Base-by-base conservation (phyloP, 192 early-diverging fungal species). In the Geranomyces variabilis region DNA sequence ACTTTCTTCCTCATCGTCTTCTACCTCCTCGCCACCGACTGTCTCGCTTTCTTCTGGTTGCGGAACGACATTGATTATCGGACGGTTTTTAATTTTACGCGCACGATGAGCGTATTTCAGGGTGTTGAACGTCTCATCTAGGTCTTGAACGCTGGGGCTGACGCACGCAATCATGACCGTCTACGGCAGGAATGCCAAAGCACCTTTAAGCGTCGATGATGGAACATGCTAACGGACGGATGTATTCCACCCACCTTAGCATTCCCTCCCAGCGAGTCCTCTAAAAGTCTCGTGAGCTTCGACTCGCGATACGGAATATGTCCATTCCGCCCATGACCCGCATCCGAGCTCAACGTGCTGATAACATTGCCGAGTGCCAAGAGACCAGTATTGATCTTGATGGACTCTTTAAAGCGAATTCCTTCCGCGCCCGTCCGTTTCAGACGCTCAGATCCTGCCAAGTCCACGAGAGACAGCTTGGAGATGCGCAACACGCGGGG, bases 331-430 rank as follows among this genome's bases (percentile, higher is more conserved):
- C 47, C 48, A 9, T 9, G 22, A 22, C 33, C 28, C 0, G 36
- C 45, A 34, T 72, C 83, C 70, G 91, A 92, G 21, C 95, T 93
- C 10, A 99, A 79, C 0, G 94, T 93, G 34, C 91, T 92, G 59
- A 99, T 99, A 22, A 98, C 97, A 76, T 98, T 99, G 63, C 95
- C 96, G 49, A 99, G 86, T 1, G 95, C 96, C 60, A 96, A 77
- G 8, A 98, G 83, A 21, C 96, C 97, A 14, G 90, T 88, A 76
- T 98, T 99, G 77, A 98, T 99, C 56, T 86, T 86, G 46, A 86
- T 77, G 13, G 83, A 81, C 62, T 87, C 85, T 67, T 81, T 83
- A 26, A 85, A 75, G 33, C 85, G 29, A 13, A 85, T 68, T 8
- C 85, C 85, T 71, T 80, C 92, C 83, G 60, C 93, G 66, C 64